Conservation (phyloP, 2,329 filamentous ascomycete species). For the Lasiodiplodia sp. region DNA sequence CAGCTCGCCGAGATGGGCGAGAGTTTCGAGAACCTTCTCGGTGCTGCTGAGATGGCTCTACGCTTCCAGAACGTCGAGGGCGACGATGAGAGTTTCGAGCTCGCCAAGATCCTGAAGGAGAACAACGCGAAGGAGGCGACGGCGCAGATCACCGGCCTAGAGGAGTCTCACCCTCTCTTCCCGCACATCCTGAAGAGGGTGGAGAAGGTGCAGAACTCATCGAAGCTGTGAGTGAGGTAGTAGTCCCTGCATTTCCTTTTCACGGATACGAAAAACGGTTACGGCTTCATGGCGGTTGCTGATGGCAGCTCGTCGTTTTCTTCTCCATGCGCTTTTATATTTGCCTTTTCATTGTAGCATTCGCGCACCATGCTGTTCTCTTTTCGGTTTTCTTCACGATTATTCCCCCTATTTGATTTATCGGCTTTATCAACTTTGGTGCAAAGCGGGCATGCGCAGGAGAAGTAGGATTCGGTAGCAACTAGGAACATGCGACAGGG, state of each 20-base stretch:
- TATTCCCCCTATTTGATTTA: constrained; percentile 27
- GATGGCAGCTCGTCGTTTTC: constrained; percentile 8
- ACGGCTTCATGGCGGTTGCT: constrained; percentile 16
- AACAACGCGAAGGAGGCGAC: constrained; percentile 78
- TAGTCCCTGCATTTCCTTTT: constrained; percentile 11
- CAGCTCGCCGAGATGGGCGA: constrained; percentile 85
- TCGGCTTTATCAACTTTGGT: constrained; percentile 14
- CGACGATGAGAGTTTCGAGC: constrained; percentile 86
- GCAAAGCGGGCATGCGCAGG: constrained; percentile 16
- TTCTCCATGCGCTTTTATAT: neutral
- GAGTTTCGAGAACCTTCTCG: constrained; percentile 75
- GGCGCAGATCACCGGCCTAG: constrained; percentile 80
- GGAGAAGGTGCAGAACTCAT: constrained; percentile 73
- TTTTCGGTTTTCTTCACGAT: constrained; percentile 25
- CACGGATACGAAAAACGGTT: constrained; percentile 16
- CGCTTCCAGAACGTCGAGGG: constrained; percentile 94
- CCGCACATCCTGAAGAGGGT: constrained; percentile 78
- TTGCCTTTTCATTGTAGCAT: constrained; percentile 8
- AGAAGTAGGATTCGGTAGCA: constrained; percentile 9
- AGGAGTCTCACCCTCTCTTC: constrained; percentile 79
- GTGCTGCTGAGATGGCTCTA: constrained; percentile 88
- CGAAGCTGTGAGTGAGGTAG: constrained; percentile 16
- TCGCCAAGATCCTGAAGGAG: constrained; percentile 84
- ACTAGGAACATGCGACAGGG: neutral
- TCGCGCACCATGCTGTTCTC: neutral